Percentiles rank a stretch among this genome's conserved stretches.
phyloP scores from a whole-genome alignment of 2,329 filamentous ascomycete genomes.

The Periglandula ipomoeae region DNA sequence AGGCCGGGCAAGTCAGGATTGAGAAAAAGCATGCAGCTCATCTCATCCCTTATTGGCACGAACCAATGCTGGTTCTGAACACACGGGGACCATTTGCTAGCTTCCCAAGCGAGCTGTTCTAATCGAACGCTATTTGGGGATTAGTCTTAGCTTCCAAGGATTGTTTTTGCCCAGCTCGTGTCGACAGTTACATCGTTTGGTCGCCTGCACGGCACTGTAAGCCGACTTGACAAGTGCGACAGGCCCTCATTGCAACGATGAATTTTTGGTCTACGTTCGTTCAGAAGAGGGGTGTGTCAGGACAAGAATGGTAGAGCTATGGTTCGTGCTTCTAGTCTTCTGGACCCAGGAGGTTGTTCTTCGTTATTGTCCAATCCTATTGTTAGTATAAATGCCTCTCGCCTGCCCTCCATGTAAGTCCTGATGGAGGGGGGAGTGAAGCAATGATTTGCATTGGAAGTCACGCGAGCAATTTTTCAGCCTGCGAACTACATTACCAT shows the following conservation, averaged over 20 bases:
- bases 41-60: conserved; percentile 1
- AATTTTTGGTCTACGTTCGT: background rate
- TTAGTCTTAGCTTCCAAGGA: no score
- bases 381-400: background rate
- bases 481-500: background rate
- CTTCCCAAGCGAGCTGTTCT: background rate
- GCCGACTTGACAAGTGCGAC: background rate
- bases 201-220: background rate
- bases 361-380: background rate
- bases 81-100: background rate
- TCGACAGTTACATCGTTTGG: background rate
- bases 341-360: background rate
- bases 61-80: background rate
- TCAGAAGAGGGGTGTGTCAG: background rate
- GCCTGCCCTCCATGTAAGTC: background rate
- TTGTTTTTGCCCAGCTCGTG: background rate
- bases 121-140: background rate
- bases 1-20: background rate
- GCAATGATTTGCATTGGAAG: background rate
- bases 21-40: background rate
- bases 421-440: background rate
- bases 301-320: background rate
- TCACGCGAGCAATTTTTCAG: background rate
- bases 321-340: background rate
- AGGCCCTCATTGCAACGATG: background rate